Evolutionary conservation across 257 asterid genomes (phyloP).

Genomic region (Solanum bulbocastanum): DNA sequence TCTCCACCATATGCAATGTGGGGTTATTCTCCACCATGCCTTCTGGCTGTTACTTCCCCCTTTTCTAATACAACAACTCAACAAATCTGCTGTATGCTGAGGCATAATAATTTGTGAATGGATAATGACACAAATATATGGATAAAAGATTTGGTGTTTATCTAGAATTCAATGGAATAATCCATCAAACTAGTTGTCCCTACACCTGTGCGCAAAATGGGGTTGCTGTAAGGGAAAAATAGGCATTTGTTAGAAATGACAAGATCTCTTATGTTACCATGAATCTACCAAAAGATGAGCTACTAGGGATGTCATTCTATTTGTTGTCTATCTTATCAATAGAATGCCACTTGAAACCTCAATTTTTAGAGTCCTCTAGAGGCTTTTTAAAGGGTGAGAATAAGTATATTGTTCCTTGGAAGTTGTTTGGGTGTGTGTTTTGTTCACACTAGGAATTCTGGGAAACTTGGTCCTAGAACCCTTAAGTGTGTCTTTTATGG

Average conservation of each 20-base stretch:
- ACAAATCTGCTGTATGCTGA: background rate
- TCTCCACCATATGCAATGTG: background rate
- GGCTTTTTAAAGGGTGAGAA: too few species aligned
- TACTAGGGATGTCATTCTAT: background rate
- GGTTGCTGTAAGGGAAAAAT: background rate
- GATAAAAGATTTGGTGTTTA: background rate
- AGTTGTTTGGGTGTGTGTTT: background rate
- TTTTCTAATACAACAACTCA: background rate
- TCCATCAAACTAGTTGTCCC: background rate
- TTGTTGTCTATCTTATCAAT: background rate
- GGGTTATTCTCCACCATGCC: background rate
- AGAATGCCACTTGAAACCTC: too few species aligned
- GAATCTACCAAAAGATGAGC: background rate
- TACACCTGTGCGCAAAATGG: background rate
- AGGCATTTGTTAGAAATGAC: background rate
- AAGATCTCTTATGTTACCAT: background rate
- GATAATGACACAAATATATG: background rate
- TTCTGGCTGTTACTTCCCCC: background rate
- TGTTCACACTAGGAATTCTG: background rate
- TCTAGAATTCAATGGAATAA: background rate
- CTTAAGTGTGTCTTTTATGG: background rate
- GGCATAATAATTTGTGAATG: background rate
- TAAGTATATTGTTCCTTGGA: background rate
- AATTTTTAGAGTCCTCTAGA: background rate
- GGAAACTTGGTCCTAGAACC: background rate